Evolutionary conservation across 139 green algal genomes (phyloP).

Genomic region (Klebsormidium nitens): DNA sequence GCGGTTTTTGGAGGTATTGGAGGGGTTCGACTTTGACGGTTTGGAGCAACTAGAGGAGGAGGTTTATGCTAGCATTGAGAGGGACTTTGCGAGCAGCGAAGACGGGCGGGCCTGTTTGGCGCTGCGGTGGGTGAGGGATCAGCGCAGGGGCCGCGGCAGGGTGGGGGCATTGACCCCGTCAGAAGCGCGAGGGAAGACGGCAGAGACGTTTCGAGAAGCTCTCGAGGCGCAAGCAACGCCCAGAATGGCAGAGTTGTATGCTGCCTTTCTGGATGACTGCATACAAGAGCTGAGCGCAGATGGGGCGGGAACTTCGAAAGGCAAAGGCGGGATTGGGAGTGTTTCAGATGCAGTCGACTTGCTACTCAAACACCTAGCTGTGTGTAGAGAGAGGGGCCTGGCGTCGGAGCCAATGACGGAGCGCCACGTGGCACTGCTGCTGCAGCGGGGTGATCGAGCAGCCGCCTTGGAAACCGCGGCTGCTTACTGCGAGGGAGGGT

Average conservation of each 20-base stretch:
- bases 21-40: conserved; percentile 11
- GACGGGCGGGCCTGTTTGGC: background rate
- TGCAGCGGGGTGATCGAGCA: too few species aligned
- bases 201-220: conserved; percentile 4
- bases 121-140: background rate
- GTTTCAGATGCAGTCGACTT: too few species aligned
- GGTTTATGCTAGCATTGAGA: background rate
- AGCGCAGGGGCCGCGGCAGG: background rate
- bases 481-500: too few species aligned
- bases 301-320: too few species aligned
- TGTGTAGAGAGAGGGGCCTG: too few species aligned
- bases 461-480: too few species aligned
- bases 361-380: too few species aligned
- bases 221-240: background rate
- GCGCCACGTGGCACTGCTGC: too few species aligned
- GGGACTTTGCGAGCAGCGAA: conserved; percentile 1
- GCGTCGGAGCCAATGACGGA: too few species aligned
- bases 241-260: background rate
- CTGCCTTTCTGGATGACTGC: background rate
- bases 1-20: conserved; percentile 15
- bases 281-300: too few species aligned
- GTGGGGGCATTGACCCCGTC: too few species aligned
- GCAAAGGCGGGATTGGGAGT: too few species aligned
- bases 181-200: background rate
- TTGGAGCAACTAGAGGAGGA: conserved; percentile 6